A percentile compares a stretch with the other conserved stretches of the same genome.
phyloP scores from a whole-genome alignment of 164 flowering plant genomes.

The Vitis cinerea region DNA sequence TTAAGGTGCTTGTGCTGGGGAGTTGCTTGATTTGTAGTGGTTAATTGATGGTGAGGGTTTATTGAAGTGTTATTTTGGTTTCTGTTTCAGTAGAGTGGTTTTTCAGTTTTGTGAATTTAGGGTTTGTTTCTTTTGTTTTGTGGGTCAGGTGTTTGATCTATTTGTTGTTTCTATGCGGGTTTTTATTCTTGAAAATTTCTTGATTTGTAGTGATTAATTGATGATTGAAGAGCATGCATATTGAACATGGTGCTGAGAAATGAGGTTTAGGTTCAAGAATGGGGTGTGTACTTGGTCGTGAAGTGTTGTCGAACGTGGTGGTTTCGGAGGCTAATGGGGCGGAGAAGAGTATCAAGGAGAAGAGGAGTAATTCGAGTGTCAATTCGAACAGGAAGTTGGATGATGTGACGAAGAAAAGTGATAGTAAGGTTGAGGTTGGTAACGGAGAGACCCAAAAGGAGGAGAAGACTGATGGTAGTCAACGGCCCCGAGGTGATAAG shows the following conservation, averaged over 20 bases:
- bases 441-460: constrained; percentile 21
- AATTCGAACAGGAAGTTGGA: constrained; percentile 28
- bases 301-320: constrained; percentile 20
- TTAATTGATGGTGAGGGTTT: too few relatives aligned
- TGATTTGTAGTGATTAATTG: constrained; percentile 9
- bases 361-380: constrained; percentile 5
- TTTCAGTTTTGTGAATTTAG: too few relatives aligned
- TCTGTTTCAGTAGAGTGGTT: too few relatives aligned
- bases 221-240: background rate
- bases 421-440: constrained; percentile 13
- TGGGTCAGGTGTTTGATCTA: background rate
- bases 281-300: constrained; percentile 46
- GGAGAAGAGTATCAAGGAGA: constrained; percentile 9
- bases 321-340: constrained; percentile 22
- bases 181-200: background rate
- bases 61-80: too few relatives aligned
- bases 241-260: constrained; percentile 28
- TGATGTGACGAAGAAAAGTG: constrained; percentile 12
- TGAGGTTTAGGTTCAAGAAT: constrained; percentile 34
- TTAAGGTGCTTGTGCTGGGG: too few relatives aligned
- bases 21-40: too few relatives aligned
- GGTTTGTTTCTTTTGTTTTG: too few relatives aligned
- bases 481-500: constrained; percentile 24
- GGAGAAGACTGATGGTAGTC: constrained; percentile 26
- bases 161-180: background rate